Evolutionary conservation across 768 basidiomycete species (phyloP), one percentile per base, ranked within the genome.

Genomic region (Agrocybe chaxingu): DNA sequence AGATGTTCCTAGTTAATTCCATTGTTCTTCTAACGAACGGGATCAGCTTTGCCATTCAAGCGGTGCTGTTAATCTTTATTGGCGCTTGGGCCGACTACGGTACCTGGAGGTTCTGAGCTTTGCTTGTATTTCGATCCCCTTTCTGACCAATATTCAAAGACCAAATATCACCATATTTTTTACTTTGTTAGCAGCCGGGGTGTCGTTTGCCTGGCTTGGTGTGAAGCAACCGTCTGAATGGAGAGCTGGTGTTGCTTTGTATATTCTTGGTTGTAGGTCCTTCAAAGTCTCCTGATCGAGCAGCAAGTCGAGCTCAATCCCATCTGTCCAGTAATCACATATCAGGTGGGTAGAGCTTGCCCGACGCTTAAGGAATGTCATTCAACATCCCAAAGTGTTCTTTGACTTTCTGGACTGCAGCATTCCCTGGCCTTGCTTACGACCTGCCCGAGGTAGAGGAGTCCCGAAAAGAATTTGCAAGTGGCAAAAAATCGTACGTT

Each of bases 11-110:
- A 87, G 85, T 87, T 49, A 90, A 87, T 58, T 85, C 87, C 2
- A 87, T 89, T 53, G 85, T 89, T 4, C 74, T 89, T 19, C 72
- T 89, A 48, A 89, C 87, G 7, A 90, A 90, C 57, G 88, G 89
- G 3, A 81, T 91, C 39, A 85, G 84, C 52, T 89, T 89, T 59
- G 86, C 85, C 0, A 75, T 90, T 24, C 88, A 91, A 66, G 85
- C 87, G 0, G 77, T 75, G 11, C 59, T 89, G 11, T 67, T 91
- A 36, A 65, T 89, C 18, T 57, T 77, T 9, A 79, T 90, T 29
- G 88, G 87, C 3, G 84, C 86, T 3, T 89, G 87, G 84, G 87
- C 87, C 0, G 88, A 90, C 63, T 91, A 89, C 62, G 88, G 89
- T n/a, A 67, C 70, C 11, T 89, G 87, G 87, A 85, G 85, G 85